Conservation (phyloP, 2,329 filamentous ascomycete genomes). For the Fonsecaea nubica region DNA sequence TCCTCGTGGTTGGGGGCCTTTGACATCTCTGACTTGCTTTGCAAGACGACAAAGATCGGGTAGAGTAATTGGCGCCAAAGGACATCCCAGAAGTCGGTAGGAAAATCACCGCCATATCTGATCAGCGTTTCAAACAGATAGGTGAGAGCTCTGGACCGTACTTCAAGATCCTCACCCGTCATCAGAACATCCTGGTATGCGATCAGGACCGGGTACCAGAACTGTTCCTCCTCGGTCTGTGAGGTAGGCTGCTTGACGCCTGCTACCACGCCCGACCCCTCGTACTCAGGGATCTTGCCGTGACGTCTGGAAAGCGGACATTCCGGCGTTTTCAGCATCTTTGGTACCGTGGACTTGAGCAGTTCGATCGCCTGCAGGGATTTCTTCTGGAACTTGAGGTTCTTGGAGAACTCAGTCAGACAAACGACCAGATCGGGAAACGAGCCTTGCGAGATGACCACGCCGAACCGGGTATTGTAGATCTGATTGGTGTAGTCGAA, state of each 20-base stretch:
- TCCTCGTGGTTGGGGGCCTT: slow-evolving; percentile 97
- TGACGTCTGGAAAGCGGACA: slow-evolving; percentile 81
- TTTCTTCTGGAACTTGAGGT: slow-evolving; percentile 98
- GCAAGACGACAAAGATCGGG: slow-evolving; percentile 97
- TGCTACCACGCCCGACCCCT: slow-evolving; percentile 53
- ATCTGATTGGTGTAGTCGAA: slow-evolving; percentile 97
- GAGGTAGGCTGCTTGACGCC: slow-evolving; percentile 70
- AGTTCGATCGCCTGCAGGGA: slow-evolving; percentile 94
- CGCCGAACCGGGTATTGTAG: slow-evolving; percentile 92
- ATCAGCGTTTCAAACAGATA: slow-evolving; percentile 97
- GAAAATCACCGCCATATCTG: slow-evolving; percentile 87
- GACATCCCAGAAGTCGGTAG: slow-evolving; percentile 96
- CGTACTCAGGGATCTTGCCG: slow-evolving; percentile 55
- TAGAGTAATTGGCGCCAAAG: slow-evolving; percentile 96
- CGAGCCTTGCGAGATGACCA: slow-evolving; percentile 94
- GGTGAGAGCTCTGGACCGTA: slow-evolving; percentile 83
- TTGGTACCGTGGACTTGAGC: slow-evolving; percentile 88
- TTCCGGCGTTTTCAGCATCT: slow-evolving; percentile 94
- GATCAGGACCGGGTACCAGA: slow-evolving; percentile 98
- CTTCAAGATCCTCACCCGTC: slow-evolving; percentile 98
- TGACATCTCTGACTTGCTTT: slow-evolving; percentile 94
- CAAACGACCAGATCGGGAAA: slow-evolving; percentile 97
- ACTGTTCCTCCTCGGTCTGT: slow-evolving; percentile 93
- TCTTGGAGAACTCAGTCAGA: slow-evolving; percentile 98
- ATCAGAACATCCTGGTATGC: slow-evolving; percentile 99